Conservation (phyloP, 1,284 basidiomycete species). For the Ceratobasidium sp. region DNA sequence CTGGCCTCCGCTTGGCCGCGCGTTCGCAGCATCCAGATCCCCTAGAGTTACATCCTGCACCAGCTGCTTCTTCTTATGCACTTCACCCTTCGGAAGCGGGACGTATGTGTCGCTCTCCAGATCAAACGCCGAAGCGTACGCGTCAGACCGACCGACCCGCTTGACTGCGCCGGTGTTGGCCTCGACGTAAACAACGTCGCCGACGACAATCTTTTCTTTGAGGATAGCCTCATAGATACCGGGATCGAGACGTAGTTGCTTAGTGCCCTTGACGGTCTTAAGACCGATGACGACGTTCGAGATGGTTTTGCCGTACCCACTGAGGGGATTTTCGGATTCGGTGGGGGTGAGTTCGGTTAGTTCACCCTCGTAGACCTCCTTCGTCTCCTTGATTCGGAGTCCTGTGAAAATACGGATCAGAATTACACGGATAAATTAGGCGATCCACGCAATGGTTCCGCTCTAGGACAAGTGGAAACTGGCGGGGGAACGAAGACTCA, state of each 20-base stretch:
- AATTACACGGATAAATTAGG: no score
- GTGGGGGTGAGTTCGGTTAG: slow-evolving; percentile 99
- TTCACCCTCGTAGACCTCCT: slow-evolving; percentile 97
- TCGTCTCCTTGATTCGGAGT: slow-evolving; percentile 98
- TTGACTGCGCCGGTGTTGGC: slow-evolving; percentile 98
- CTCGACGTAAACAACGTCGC: slow-evolving; percentile 97
- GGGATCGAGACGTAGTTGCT: slow-evolving; percentile 99
- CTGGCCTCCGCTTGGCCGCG: slow-evolving; percentile 79
- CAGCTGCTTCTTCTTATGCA: slow-evolving; percentile 97
- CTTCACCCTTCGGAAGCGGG: slow-evolving; percentile 97
- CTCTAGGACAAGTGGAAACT: no score
- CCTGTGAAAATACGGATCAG: no score
- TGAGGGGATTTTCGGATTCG: slow-evolving; percentile 93
- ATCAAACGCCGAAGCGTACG: slow-evolving; percentile 98
- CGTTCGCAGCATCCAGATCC: slow-evolving; percentile 99
- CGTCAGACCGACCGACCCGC: slow-evolving; percentile 96
- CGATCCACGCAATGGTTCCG: no score
- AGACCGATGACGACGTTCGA: no score
- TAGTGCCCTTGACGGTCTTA: slow-evolving; percentile 97
- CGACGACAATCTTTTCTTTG: slow-evolving; percentile 97
- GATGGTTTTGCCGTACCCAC: slow-evolving; percentile 97
- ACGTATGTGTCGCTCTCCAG: slow-evolving; percentile 98
- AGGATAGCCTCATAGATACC: slow-evolving; percentile 99
- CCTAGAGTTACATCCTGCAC: slow-evolving; percentile 97
- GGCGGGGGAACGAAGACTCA: no score